Evolutionary conservation across 495 filamentous ascomycete species (phyloP), one percentile per base, ranked within the genome.

Genomic region (Neurospora sp.): DNA sequence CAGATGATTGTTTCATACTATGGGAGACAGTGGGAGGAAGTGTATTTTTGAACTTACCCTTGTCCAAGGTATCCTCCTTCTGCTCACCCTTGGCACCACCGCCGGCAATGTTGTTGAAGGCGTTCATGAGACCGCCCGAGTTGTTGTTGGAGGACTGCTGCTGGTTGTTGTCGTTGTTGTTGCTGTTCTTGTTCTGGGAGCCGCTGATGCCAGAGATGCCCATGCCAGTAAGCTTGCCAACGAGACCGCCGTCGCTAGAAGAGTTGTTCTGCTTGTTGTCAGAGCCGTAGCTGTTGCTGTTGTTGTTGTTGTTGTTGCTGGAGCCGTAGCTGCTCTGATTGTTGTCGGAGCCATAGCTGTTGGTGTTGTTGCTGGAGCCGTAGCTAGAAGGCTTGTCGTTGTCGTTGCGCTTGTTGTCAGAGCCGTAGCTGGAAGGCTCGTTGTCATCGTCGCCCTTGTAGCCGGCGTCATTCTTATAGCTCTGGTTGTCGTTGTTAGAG

Each of bases 21-120:
- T n/a, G 7, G 66, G 12, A 40, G 35, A 42, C 38, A 23, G 42
- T 31, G 69, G 6, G 1, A 69, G 14, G 8, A 27, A 10, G 16
- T 59, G 27, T 35, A 35, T 35, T 4, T n/a, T 14, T 35, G 31
- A 18, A 73, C 71, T 35, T 78, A 89, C 88, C 89, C 78, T 92
- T 91, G 77, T 91, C 90, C 38, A 91, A 84, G 0, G 74, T 77
- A 79, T 92, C 91, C 78, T 92, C 90, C 48, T 91, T 89, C 85
- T 92, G 87, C 86, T 93, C 91, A 77, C 88, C 86, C 76, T 88
- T 83, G 69, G 79, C 83, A 41, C 91, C 90, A 54, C 91, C 91
- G 37, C 91, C 91, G 37, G 88, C 88, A 69, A 87, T 82, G 39
- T 79, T 71, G 81, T 92, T 90, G 39, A 92, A 46, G 78, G 90